Evolutionary conservation across 257 asterid species (phyloP).

Genomic region (Striga asiatica): DNA sequence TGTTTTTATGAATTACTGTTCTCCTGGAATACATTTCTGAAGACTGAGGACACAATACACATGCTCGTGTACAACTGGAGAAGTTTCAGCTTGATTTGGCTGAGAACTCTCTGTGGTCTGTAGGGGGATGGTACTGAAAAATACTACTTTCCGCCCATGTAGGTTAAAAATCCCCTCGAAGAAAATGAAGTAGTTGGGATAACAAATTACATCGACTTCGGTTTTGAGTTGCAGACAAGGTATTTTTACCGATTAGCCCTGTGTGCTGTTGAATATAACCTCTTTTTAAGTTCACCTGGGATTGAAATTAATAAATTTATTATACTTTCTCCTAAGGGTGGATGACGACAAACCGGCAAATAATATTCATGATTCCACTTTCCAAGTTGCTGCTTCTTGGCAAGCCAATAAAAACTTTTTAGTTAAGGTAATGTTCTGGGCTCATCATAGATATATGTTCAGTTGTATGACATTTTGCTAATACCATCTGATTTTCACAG

Average conservation of each 20-base stretch:
- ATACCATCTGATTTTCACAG: constrained; percentile 29
- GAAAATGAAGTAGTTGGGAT: constrained; percentile 80
- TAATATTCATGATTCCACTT: constrained; percentile 56
- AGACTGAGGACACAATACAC: not conserved
- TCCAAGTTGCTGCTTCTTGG: constrained; percentile 95
- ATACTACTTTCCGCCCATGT: constrained; percentile 8
- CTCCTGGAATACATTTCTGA: not conserved
- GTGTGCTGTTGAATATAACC: not conserved
- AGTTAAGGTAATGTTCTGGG: constrained; percentile 49
- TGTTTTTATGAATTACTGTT: not conserved
- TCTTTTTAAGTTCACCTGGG: constrained; percentile 11
- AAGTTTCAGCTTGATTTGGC: not conserved
- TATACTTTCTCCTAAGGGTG: constrained; percentile 30
- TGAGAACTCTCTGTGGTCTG: not conserved
- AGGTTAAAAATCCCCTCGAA: constrained; percentile 88
- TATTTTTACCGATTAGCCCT: constrained; percentile 21
- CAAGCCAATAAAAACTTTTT: constrained; percentile 85
- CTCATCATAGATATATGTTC: not conserved
- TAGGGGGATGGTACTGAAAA: constrained; percentile 13
- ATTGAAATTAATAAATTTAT: not conserved
- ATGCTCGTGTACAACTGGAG: not conserved
- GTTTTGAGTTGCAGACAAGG: constrained; percentile 87
- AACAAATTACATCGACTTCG: constrained; percentile 86
- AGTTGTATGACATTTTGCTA: not conserved
- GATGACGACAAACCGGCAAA: constrained; percentile 42